A percentile compares a stretch with the other conserved stretches of the same genome.
Evolutionary conservation across 108 stramenopile genomes (phyloP).

Genomic region (Nitzschia sp.): DNA sequence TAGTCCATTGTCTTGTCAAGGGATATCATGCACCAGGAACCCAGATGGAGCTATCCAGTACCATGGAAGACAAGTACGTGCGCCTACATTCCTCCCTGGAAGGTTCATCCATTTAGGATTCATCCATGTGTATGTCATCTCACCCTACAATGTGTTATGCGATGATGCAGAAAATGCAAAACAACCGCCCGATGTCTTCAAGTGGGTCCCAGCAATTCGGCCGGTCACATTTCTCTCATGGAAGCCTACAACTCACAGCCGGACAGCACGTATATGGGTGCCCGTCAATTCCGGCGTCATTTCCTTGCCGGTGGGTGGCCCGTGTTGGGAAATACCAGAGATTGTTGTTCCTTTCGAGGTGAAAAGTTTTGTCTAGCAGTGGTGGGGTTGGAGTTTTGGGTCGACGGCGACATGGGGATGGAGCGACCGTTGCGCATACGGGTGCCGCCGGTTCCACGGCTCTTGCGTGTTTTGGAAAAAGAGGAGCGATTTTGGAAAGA

Average conservation of each 20-base stretch:
- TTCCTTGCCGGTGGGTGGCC: conserved; percentile 10
- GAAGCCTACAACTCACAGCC: conserved; percentile 3
- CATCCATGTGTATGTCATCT: too few relatives aligned
- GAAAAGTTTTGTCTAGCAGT: conserved; percentile 14
- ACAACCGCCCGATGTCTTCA: neutral
- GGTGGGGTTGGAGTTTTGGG: conserved; percentile 3
- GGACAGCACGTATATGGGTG: conserved; percentile 2
- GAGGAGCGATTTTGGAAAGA: conserved; percentile 23
- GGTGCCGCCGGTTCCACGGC: conserved; percentile 3
- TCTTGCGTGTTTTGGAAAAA: neutral
- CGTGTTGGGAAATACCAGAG: conserved; percentile 8
- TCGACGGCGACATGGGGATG: conserved; percentile 7
- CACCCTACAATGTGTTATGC: neutral
- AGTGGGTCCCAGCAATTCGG: conserved; percentile 13
- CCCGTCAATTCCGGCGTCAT: conserved; percentile 14
- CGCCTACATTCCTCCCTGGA: neutral
- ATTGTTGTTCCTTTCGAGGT: conserved; percentile 16
- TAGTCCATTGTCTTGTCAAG: conserved; percentile 12
- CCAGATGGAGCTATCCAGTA: neutral
- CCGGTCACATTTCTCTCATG: conserved; percentile 14
- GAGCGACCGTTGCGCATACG: neutral
- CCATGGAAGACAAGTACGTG: conserved; percentile 1
- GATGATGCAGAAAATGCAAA: neutral
- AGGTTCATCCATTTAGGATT: too few relatives aligned
- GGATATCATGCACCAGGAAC: conserved; percentile 11